Base-by-base conservation (phyloP, 164 flowering plant genomes). In the Stephania yunnanensis region DNA sequence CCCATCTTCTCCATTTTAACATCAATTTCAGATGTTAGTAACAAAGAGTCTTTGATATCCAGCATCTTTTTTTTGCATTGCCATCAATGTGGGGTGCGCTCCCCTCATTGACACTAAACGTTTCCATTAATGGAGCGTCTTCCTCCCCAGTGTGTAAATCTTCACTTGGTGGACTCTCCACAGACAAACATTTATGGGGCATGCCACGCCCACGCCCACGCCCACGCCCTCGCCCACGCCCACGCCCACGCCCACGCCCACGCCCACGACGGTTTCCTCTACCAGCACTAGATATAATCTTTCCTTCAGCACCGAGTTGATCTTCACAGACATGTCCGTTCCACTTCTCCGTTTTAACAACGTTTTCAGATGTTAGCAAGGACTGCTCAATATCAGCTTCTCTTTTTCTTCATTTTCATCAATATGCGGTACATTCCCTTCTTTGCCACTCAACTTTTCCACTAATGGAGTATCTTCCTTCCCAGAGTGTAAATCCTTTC, bases 141-240 rank as follows among this genome's bases (percentile, higher is more conserved):
- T 52, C 65, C 73, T 72, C 64, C 72, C 63, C 70, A 36, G 22
- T 73, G 72, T 78, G 45, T 58, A 9, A 67, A 44, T 52, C 68
- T 76, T 45, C 74, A 42, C 36, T 25, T 42, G 67, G 31, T 66
- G 64, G 74, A 75, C 44, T 36, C 55, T 63, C 74, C 64, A 25
- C 69, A 7, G 7, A 73, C 22, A 74, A 72, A 74, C 15, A 11
- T 73, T 64, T 68, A 17, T 30, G 31, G 76, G 71, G 61, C 64
- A 52, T 61, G 11, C 81, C 75, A 12, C 10, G 67, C 30, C 17
- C 25, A 25, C 25, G 25, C 25, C 25, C 25, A 0, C 25, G 25
- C 25, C 25, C 25, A n/a, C n/a, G 25, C 25, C 25, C 25, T n/a
- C 25, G 25, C 25, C 25, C 25, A 0, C 25, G 25, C 25, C 25